A percentile compares a stretch with the other conserved stretches of the same genome.
Conservation (phyloP, 2,329 filamentous ascomycete species). For the Thermothelomyces thermophilus region DNA sequence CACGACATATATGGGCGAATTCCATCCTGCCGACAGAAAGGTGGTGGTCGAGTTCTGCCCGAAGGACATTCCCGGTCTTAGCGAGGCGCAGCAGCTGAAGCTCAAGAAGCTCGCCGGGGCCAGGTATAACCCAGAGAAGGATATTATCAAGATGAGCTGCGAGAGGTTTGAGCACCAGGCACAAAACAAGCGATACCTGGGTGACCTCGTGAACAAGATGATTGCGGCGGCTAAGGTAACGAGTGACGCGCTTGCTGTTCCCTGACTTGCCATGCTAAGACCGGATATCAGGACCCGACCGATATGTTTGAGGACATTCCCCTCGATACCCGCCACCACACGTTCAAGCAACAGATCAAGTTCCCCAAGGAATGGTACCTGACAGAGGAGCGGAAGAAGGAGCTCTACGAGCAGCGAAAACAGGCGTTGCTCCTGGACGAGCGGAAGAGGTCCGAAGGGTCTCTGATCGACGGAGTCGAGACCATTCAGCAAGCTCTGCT, state of each 20-base stretch:
- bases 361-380: slow-evolving; percentile 84
- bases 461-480: slow-evolving; percentile 52
- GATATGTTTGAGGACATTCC: slow-evolving; percentile 88
- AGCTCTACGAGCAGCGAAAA: slow-evolving; percentile 57
- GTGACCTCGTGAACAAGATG: slow-evolving; percentile 67
- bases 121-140: slow-evolving; percentile 79
- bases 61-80: slow-evolving; percentile 59
- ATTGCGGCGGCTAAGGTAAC: slow-evolving; percentile 64
- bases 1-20: slow-evolving; percentile 92
- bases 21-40: slow-evolving; percentile 85
- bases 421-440: slow-evolving; percentile 48
- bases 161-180: slow-evolving; percentile 83
- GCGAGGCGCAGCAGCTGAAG: slow-evolving; percentile 63
- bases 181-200: slow-evolving; percentile 95
- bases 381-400: slow-evolving; percentile 58
- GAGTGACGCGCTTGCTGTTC: background rate
- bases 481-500: slow-evolving; percentile 38
- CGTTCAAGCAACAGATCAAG: slow-evolving; percentile 54
- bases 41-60: slow-evolving; percentile 88
- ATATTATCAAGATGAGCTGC: slow-evolving; percentile 81
- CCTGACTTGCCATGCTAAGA: slow-evolving; percentile 10
- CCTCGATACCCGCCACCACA: slow-evolving; percentile 81
- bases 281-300: slow-evolving; percentile 50
- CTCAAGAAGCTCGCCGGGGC: slow-evolving; percentile 79
- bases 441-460: slow-evolving; percentile 44